These are phyloP conservation scores for Lactuca saligna DNA, from an alignment of 129 eudicot genomes.

Conservation along the genomic window DNA sequence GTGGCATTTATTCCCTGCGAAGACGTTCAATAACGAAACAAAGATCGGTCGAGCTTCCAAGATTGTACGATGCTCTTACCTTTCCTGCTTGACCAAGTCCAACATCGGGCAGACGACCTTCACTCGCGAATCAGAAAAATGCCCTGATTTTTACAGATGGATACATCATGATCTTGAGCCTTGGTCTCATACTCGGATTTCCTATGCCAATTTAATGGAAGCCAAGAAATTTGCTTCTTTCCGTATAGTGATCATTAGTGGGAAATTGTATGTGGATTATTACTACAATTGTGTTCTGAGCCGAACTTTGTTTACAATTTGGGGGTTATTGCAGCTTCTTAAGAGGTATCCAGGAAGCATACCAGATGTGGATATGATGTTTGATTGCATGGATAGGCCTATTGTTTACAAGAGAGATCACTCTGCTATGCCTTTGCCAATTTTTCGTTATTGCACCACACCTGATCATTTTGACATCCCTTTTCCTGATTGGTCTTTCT, in stretches of 20 bases:
- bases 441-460: slow-evolving; percentile 79
- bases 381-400: slow-evolving; percentile 88
- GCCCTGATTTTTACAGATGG: slow-evolving; percentile 52
- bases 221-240: slow-evolving; percentile 63
- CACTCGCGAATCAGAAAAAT: slow-evolving; percentile 21
- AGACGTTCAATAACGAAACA: slow-evolving; percentile 35
- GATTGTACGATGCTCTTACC: slow-evolving; percentile 62
- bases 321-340: slow-evolving; percentile 77
- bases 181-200: slow-evolving; percentile 49
- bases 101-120: background rate
- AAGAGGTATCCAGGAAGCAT: slow-evolving; percentile 63
- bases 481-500: slow-evolving; percentile 92
- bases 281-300: slow-evolving; percentile 81
- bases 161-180: slow-evolving; percentile 65
- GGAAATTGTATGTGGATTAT: slow-evolving; percentile 61
- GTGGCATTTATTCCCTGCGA: slow-evolving; percentile 73
- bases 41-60: slow-evolving; percentile 47
- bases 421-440: slow-evolving; percentile 58
- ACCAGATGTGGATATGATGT: slow-evolving; percentile 87
- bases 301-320: slow-evolving; percentile 59
- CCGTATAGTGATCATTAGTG: slow-evolving; percentile 60
- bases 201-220: slow-evolving; percentile 45
- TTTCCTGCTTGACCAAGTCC: slow-evolving; percentile 37
- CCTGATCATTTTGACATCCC: slow-evolving; percentile 67
- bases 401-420: slow-evolving; percentile 39